A percentile compares a stretch with the other conserved stretches of the same genome.
Conservation (phyloP, 805 yeast genomes). For the Myxozyma vanderwaltii region DNA sequence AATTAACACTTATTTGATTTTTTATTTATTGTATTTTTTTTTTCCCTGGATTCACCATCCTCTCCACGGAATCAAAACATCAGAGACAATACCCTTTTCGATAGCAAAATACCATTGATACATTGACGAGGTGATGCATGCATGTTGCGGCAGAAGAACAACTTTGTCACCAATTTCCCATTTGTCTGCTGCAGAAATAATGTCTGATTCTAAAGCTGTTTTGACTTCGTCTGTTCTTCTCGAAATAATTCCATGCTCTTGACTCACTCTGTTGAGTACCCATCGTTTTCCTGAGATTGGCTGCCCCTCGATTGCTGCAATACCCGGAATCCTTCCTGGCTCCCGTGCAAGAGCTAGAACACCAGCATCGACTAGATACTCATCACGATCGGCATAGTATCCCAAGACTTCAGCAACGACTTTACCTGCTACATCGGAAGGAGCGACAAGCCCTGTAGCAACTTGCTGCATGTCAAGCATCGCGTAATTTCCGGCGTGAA, state of each 20-base stretch:
- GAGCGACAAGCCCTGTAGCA: conserved; percentile 61
- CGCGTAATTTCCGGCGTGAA: conserved; percentile 82
- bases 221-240: conserved; percentile 44
- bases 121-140: conserved; percentile 69
- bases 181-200: conserved; percentile 20
- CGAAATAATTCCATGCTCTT: conserved; percentile 77
- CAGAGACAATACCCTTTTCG: conserved; percentile 50
- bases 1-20: too few relatives aligned
- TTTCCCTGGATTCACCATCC: conserved; percentile 45
- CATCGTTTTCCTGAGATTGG: conserved; percentile 51
- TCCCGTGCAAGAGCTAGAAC: conserved; percentile 71
- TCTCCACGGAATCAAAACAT: conserved; percentile 66
- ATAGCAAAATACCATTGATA: conserved; percentile 59
- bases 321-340: conserved; percentile 48
- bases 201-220: conserved; percentile 30
- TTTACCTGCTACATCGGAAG: conserved; percentile 51
- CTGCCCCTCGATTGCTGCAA: conserved; percentile 29
- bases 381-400: conserved; percentile 63
- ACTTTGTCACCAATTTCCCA: conserved; percentile 52
- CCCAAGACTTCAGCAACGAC: conserved; percentile 64
- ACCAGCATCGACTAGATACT: conserved; percentile 69
- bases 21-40: too few relatives aligned
- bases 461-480: conserved; percentile 76
- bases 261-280: conserved; percentile 69
- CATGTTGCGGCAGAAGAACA: conserved; percentile 65